Percentiles rank a stretch among this genome's conserved stretches.
These are phyloP conservation scores for Ramularia collo-cygni DNA, from an alignment of 2,329 filamentous ascomycete species.

Conservation along the genomic window DNA sequence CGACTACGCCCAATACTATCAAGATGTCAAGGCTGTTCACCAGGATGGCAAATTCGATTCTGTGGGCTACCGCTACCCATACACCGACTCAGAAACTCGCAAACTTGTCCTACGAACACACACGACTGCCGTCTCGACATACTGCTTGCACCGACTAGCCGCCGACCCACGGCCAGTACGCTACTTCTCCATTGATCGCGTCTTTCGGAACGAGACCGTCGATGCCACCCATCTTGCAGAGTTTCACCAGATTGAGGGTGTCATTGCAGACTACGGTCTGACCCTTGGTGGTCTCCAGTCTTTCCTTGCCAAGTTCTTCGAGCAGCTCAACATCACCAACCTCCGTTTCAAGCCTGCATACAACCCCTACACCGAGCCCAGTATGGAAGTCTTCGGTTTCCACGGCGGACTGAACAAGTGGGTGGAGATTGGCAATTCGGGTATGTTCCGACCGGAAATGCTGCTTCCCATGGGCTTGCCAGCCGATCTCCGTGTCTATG, in stretches of 20 bases:
- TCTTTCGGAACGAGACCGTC: constrained; percentile 96
- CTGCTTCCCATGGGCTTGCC: constrained; percentile 89
- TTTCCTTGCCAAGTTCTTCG: constrained; percentile 94
- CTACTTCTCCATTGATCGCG: constrained; percentile 97
- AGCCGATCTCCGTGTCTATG: constrained; percentile 86
- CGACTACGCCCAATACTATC: constrained; percentile 80
- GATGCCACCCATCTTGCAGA: constrained; percentile 95
- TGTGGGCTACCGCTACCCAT: constrained; percentile 93
- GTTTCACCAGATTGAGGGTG: constrained; percentile 97
- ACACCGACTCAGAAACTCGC: constrained; percentile 78
- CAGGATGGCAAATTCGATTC: constrained; percentile 88
- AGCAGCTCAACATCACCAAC: constrained; percentile 82
- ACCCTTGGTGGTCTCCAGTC: constrained; percentile 88
- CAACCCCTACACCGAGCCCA: constrained; percentile 91
- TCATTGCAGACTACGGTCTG: constrained; percentile 92
- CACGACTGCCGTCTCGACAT: constrained; percentile 86
- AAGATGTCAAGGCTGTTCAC: constrained; percentile 81
- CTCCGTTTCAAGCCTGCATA: constrained; percentile 96
- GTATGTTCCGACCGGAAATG: constrained; percentile 99
- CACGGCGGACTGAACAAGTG: constrained; percentile 84
- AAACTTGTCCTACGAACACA: constrained; percentile 89
- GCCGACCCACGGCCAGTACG: constrained; percentile 77
- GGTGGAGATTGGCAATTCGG: constrained; percentile 95
- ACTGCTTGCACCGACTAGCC: constrained; percentile 85
- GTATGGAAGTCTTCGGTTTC: constrained; percentile 97